Evolutionary conservation across 768 basidiomycete species (phyloP), one percentile per base, ranked within the genome.

Genomic region (Suillus discolor): DNA sequence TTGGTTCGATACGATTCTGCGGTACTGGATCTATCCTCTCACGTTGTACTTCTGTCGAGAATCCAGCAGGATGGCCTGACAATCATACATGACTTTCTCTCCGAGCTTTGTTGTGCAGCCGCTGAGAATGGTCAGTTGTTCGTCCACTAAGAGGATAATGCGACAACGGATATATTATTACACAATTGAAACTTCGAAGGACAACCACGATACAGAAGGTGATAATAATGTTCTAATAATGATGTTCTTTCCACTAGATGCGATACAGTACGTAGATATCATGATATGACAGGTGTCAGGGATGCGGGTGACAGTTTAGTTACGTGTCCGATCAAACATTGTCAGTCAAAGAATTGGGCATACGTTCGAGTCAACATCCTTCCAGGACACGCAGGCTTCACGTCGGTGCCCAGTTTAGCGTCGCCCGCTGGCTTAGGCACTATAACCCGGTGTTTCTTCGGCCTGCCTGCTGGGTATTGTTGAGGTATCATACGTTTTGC

Each of bases 311-410:
- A 36, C 6, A 38, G n/a, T 23, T 57, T 23, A 25, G 36, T 13
- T 9, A 57, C 16, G 38, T 16, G 23, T 38, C 15, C 16, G 15
- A 11, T 8, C n/a, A 57, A n/a, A 20, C 3, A 57, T n/a, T 78
- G 55, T 78, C 78, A 57, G 31, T 31, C 31, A 31, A 79, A 80
- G 59, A 72, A 71, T 57, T 72, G 71, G 34, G 72, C 65, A 8
- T 51, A 71, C 8, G 62, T 55, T 51, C 68, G 72, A 36, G 69
- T 38, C 6, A 68, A 44, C 20, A 62, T 57, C 36, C 69, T 71
- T 25, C 53, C 41, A 25, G 39, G n/a, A 31, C 36, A 39, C 2
- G 68, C 61, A 34, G 63, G 61, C 38, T 65, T 66, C 9, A 6
- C 7, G 0, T n/a, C 20, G 5, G 42, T 36, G 54, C 45, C 13